Conservation (phyloP, 2,329 filamentous ascomycete species). For the Lasiodiplodia gonubiensis region DNA sequence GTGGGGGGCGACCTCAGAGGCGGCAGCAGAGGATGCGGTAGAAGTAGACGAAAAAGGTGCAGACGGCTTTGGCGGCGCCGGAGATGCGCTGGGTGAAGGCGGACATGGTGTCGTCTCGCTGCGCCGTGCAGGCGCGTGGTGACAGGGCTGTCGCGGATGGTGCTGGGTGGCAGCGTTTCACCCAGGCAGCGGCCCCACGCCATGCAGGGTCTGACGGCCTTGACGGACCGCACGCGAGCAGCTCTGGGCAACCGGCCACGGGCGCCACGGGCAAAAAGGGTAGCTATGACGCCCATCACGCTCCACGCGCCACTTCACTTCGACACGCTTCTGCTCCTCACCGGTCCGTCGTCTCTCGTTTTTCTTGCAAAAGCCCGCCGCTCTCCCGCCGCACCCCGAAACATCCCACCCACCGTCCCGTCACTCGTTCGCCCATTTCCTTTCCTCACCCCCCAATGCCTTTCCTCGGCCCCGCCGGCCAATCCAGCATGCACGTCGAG, state of each 20-base stretch:
- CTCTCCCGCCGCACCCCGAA: not conserved
- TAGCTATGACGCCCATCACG: not conserved
- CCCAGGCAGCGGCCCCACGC: not conserved
- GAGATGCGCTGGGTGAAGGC: slow-evolving; percentile 5
- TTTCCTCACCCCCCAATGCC: slow-evolving; percentile 22
- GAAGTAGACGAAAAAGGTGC: slow-evolving; percentile 26
- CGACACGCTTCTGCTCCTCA: slow-evolving; percentile 24
- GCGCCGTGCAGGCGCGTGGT: not conserved
- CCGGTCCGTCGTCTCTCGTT: slow-evolving; percentile 20
- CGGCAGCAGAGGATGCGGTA: slow-evolving; percentile 29
- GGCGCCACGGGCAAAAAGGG: not conserved
- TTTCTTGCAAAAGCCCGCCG: slow-evolving; percentile 19
- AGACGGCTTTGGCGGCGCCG: not conserved
- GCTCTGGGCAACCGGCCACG: not conserved
- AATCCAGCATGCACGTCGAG: slow-evolving; percentile 19
- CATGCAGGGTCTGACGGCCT: slow-evolving; percentile 16
- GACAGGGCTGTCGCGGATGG: slow-evolving; percentile 5
- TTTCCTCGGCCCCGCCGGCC: slow-evolving; percentile 25
- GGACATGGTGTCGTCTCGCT: slow-evolving; percentile 4
- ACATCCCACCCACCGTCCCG: slow-evolving; percentile 5
- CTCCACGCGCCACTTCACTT: slow-evolving; percentile 24
- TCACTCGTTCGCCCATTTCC: slow-evolving; percentile 15
- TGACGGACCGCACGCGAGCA: slow-evolving; percentile 7
- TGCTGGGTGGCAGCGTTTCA: slow-evolving; percentile 2
- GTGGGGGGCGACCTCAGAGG: not conserved